Evolutionary conservation across 306 rosid genomes (phyloP), one percentile per base, ranked within the genome.

Genomic region (Inga laurina): DNA sequence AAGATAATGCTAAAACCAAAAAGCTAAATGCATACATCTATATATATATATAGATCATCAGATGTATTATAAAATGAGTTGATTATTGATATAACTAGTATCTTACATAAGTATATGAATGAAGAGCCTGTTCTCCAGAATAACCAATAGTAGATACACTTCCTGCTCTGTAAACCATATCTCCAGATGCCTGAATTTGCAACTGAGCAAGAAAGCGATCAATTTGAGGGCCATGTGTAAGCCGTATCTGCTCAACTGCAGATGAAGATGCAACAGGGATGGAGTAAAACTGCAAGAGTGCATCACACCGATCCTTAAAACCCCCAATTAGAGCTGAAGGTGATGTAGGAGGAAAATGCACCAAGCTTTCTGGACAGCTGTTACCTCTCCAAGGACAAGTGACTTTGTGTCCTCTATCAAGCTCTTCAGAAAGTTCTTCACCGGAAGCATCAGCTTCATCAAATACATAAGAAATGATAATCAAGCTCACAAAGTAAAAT

Each of bases 321-420:
- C 98, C 99, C 57, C 99, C 99, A 74, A 97, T 88, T 61, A 97
- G 86, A 81, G 99, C 98, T 24, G 98, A 92, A 86, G 91, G 91
- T 82, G 97, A 93, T 52, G 98, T 90, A 71, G 98, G 94, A 88
- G 98, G 99, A 84, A 97, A 97, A 79, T 97, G 98, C 90, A 90
- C 98, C 92, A 97, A 90, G 87, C 99, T 94, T 81, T 97, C 98
- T 21, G 98, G 98, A 88, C 99, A 97, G 87, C 90, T 92, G 78
- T 92, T 92, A 86, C 98, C 99, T 91, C 91, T 91, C 99, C 99
- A 97, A 78, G 98, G 93, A 88, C 99, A 97, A 72, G 85, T 82
- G 83, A 74, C 90, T 83, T 85, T 92, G 84, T 97, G 99, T 45
- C 92, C 92, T 49, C 85, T 85, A 92, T 92, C 97, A 89, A 97